Conservation (phyloP, 2,329 filamentous ascomycete species). For the Colletotrichum phormii region DNA sequence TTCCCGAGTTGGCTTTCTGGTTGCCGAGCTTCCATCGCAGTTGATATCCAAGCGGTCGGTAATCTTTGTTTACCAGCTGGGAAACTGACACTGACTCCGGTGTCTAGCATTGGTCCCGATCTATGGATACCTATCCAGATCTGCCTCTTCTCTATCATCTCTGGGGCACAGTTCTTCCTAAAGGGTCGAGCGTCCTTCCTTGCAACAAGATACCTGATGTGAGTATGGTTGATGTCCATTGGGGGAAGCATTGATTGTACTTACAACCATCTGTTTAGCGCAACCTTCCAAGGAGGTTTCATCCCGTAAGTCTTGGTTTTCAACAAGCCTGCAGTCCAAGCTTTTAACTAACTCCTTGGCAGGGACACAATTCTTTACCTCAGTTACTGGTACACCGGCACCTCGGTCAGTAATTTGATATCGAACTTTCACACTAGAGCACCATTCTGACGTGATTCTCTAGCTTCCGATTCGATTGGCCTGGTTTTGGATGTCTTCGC, state of each 20-base stretch:
- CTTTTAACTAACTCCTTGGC: conserved; percentile 28
- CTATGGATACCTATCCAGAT: conserved; percentile 46
- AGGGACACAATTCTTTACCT: conserved; percentile 45
- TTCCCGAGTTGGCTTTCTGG: conserved; percentile 64
- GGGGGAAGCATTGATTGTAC: too few species aligned
- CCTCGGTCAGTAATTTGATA: conserved; percentile 45
- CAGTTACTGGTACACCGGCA: conserved; percentile 77
- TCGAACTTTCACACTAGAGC: fast-evolving
- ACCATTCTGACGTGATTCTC: conserved; percentile 17
- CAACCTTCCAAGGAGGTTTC: conserved; percentile 56
- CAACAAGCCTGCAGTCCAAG: conserved; percentile 38
- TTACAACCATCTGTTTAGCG: neutral
- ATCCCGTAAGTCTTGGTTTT: conserved; percentile 47
- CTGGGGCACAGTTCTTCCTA: conserved; percentile 45
- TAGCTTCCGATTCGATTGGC: conserved; percentile 72
- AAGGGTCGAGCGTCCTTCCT: conserved; percentile 52
- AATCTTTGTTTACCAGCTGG: conserved; percentile 45
- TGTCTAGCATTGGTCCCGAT: conserved; percentile 42
- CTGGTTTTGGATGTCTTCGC: conserved; percentile 71
- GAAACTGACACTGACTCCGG: neutral
- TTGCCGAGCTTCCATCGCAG: conserved; percentile 71
- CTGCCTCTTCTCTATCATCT: conserved; percentile 36
- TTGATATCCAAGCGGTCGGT: conserved; percentile 64
- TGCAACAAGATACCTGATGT: conserved; percentile 52
- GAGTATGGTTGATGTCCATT: conserved; percentile 35